These are phyloP conservation scores for Telfairia occidentalis DNA, from an alignment of 331 rosid species.

Conservation along the genomic window DNA sequence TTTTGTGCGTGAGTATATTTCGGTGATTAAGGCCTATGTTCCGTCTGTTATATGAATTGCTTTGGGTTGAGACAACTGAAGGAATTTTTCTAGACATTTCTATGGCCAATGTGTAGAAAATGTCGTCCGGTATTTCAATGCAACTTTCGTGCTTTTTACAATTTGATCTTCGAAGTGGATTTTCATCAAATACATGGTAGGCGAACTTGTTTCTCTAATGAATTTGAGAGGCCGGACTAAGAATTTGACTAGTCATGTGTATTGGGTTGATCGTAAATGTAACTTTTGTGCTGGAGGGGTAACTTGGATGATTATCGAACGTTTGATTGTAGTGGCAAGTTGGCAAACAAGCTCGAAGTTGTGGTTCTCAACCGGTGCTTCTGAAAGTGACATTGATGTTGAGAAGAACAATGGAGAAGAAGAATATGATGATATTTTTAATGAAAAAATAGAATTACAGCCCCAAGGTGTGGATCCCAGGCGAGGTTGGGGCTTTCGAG, in stretches of 20 bases:
- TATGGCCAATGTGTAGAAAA: not conserved
- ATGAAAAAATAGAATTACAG: conserved; percentile 25
- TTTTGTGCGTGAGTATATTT: not conserved
- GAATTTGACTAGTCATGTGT: not conserved
- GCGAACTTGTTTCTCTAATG: not conserved
- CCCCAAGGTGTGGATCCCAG: conserved; percentile 83
- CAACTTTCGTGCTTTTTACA: not conserved
- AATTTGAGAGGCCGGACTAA: not conserved
- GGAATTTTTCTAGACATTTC: not conserved
- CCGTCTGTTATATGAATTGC: not conserved
- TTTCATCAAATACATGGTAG: not conserved
- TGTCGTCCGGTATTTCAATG: no score
- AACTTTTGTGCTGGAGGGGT: not conserved
- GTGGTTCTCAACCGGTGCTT: conserved; percentile 34
- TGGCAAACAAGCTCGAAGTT: conserved; percentile 25
- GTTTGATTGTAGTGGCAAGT: conserved; percentile 25
- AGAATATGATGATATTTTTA: conserved; percentile 37
- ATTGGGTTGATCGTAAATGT: not conserved
- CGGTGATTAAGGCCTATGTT: not conserved
- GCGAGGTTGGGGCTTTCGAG: conserved; percentile 86
- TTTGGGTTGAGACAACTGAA: not conserved
- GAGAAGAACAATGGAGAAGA: conserved; percentile 24
- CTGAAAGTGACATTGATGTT: conserved; percentile 21
- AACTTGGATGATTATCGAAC: conserved; percentile 9
- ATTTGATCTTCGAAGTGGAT: not conserved